Conservation (phyloP, 2,329 filamentous ascomycete genomes). For the Tolypocladium ophioglossoides region DNA sequence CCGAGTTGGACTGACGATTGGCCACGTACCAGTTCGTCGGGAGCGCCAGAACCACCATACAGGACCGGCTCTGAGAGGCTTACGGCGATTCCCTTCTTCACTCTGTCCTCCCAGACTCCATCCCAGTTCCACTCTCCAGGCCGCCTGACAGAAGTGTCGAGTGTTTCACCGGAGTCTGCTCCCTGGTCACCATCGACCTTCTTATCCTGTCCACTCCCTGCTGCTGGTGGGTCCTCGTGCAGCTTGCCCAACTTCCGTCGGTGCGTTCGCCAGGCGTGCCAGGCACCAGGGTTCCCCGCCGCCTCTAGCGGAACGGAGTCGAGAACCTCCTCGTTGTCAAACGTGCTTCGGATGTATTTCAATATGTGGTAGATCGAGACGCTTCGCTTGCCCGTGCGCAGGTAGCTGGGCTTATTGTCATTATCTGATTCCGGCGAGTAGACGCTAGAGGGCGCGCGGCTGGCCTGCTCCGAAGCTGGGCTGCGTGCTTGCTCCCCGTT, state of each 20-base stretch:
- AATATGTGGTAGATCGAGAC: conserved; percentile 58
- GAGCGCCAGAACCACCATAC: conserved; percentile 52
- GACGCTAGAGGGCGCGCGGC: conserved; percentile 6
- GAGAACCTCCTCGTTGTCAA: conserved; percentile 66
- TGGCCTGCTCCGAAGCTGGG: conserved; percentile 13
- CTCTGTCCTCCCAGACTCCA: conserved; percentile 88
- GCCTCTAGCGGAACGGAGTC: conserved; percentile 72
- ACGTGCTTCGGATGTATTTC: conserved; percentile 71
- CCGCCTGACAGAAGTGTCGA: conserved; percentile 5
- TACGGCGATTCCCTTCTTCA: conserved; percentile 64
- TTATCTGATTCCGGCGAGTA: conserved; percentile 19
- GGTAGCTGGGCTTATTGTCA: conserved; percentile 23
- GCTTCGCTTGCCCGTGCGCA: conserved; percentile 28
- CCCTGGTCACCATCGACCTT: neutral
- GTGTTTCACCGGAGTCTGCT: neutral
- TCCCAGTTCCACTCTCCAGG: conserved; percentile 97
- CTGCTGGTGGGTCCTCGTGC: conserved; percentile 6
- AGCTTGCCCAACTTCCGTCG: conserved; percentile 28
- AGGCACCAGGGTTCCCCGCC: conserved; percentile 82
- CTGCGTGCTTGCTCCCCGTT: conserved; percentile 26
- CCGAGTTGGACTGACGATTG: no score
- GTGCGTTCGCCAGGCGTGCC: conserved; percentile 83
- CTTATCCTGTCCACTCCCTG: neutral
- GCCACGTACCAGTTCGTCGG: conserved; percentile 60
- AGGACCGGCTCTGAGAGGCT: conserved; percentile 73